These are phyloP conservation scores for Xerocomellus amylosporus DNA, from an alignment of 768 basidiomycete species.

Conservation along the genomic window DNA sequence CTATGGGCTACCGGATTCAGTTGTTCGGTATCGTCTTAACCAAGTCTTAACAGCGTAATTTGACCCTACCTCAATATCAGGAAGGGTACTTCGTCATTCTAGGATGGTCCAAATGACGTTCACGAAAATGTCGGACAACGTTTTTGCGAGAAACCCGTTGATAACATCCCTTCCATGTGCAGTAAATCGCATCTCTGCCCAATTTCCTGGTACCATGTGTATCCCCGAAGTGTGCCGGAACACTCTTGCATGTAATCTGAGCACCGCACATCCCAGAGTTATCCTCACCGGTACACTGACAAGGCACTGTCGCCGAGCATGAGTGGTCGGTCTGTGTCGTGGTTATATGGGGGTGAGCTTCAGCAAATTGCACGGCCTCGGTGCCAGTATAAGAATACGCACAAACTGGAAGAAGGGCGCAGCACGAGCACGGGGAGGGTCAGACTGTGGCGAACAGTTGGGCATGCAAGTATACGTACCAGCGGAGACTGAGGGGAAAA, in stretches of 20 bases:
- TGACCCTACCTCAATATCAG: not conserved
- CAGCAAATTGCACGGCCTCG: no score
- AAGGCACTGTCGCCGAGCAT: not conserved
- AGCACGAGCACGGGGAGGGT: no score
- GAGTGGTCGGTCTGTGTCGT: not conserved
- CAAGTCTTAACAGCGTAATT: not conserved
- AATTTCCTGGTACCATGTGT: not conserved
- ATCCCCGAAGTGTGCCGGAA: not conserved
- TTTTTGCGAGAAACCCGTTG: not conserved
- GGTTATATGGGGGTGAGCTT: no score
- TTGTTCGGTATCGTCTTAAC: not conserved
- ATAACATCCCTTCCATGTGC: not conserved
- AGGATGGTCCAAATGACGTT: not conserved
- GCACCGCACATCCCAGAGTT: not conserved
- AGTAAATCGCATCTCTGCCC: rapidly evolving
- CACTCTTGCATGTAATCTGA: not conserved
- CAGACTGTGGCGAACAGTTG: no score
- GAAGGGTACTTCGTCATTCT: not conserved
- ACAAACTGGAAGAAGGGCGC: no score
- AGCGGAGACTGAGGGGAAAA: no score
- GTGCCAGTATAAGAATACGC: no score
- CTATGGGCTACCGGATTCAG: not conserved
- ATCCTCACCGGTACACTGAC: not conserved
- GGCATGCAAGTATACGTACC: no score
- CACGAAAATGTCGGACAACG: not conserved